Conservation (phyloP, 2,329 filamentous ascomycete genomes). For the Hypoxylon sp. region DNA sequence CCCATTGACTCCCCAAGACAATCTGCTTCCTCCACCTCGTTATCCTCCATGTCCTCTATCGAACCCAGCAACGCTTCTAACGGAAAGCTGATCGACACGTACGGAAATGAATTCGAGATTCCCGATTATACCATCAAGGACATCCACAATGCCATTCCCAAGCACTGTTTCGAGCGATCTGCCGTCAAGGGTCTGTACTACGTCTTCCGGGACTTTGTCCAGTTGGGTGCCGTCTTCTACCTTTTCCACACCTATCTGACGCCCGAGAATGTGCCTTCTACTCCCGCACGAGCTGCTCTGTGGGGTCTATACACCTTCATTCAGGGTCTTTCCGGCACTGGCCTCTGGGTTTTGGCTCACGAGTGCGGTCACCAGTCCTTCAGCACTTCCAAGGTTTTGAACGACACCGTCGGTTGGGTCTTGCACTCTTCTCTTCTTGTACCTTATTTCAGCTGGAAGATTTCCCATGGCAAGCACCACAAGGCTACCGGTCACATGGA, state of each 20-base stretch:
- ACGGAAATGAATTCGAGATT: conserved; percentile 92
- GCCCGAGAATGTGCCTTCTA: conserved; percentile 79
- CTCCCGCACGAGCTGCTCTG: conserved; percentile 69
- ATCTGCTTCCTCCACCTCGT: conserved; percentile 84
- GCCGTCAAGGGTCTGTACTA: conserved; percentile 78
- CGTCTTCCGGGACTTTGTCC: conserved; percentile 81
- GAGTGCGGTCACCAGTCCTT: conserved; percentile 98
- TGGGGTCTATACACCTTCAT: conserved; percentile 76
- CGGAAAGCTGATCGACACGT: conserved; percentile 83
- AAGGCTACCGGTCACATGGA: conserved; percentile 98
- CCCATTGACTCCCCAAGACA: conserved; percentile 67
- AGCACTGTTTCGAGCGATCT: conserved; percentile 95
- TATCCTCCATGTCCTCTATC: conserved; percentile 85
- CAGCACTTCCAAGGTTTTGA: conserved; percentile 88
- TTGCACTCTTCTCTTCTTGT: conserved; percentile 89
- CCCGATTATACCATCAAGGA: conserved; percentile 98
- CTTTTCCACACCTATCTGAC: conserved; percentile 91
- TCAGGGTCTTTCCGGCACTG: conserved; percentile 93
- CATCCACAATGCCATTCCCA: conserved; percentile 94
- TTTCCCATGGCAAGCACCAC: conserved; percentile 99
- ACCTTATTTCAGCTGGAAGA: conserved; percentile 99
- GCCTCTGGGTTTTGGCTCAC: conserved; percentile 95
- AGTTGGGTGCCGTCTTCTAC: conserved; percentile 80
- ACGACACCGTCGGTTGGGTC: conserved; percentile 92
- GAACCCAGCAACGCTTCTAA: conserved; percentile 53